phyloP scores from a whole-genome alignment of 352 stramenopile species.

The Phytophthora constricta region DNA sequence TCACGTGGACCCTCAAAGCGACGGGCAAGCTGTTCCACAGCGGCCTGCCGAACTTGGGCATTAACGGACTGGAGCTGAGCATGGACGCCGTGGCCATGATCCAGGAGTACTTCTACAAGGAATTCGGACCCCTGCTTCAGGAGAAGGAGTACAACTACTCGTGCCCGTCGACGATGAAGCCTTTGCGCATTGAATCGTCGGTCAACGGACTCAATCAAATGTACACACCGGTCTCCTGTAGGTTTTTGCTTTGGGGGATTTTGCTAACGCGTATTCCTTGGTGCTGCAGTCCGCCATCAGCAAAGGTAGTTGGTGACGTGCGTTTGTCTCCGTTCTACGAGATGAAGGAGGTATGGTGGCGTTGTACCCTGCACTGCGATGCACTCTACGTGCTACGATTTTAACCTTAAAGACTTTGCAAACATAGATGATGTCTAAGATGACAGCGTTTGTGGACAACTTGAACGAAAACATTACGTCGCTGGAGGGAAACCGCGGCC shows the following conservation, averaged over 20 bases:
- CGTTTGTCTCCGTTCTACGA: slow-evolving; percentile 94
- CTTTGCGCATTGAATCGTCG: slow-evolving; percentile 82
- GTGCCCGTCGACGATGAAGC: slow-evolving; percentile 89
- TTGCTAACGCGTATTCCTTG: background rate
- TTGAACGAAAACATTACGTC: slow-evolving; percentile 89
- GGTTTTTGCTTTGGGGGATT: background rate
- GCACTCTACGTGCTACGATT: background rate
- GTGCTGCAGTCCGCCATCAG: slow-evolving; percentile 78
- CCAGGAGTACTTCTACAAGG: slow-evolving; percentile 90
- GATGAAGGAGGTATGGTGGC: slow-evolving; percentile 76
- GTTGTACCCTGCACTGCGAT: background rate
- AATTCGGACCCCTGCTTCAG: slow-evolving; percentile 83
- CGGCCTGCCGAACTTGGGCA: slow-evolving; percentile 88
- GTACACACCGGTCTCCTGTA: slow-evolving; percentile 28
- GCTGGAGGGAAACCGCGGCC: slow-evolving; percentile 83
- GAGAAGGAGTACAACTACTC: slow-evolving; percentile 93
- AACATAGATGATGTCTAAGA: slow-evolving; percentile 67
- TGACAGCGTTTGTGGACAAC: slow-evolving; percentile 83
- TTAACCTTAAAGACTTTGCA: background rate
- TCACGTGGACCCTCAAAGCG: slow-evolving; percentile 92
- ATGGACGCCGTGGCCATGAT: slow-evolving; percentile 88
- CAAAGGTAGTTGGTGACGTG: slow-evolving; percentile 91
- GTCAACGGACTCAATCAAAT: slow-evolving; percentile 86
- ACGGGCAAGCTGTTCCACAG: slow-evolving; percentile 93
- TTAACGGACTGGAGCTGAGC: slow-evolving; percentile 91